Evolutionary conservation across 306 rosid genomes (phyloP), one percentile per base, ranked within the genome.

Genomic region (Prunus davidiana): DNA sequence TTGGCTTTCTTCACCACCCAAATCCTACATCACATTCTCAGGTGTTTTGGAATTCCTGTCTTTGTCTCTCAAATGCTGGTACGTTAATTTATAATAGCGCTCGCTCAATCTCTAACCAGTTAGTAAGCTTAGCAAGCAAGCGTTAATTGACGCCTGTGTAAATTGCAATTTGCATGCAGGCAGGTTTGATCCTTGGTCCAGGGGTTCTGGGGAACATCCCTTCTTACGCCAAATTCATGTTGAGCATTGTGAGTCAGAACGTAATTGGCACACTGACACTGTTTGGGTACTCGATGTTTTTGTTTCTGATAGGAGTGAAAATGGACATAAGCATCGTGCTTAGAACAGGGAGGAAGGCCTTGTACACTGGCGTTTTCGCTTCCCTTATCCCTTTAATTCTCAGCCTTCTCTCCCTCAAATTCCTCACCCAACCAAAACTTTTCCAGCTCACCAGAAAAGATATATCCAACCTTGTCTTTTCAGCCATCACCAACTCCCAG

Each of bases 51-150:
- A 1, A 9, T 69, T 15, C 61, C 73, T 0, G 2, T 27, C 45
- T 69, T 69, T 19, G 73, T 69, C 73, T 49, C 73, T 50, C 61
- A 69, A 28, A 69, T 69, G 73, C 45, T 69, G 45, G 61, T 69
- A 50, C 8, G 22, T 56, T 5, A 34, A 34, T 34, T 34, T 34
- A 34, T 34, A 34, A 34, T 5, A 34, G 41, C 41, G 1, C 8
- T 34, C 41, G 41, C 41, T 34, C 41, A 34, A 34, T 34, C 41
- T 34, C 41, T 34, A 34, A 34, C 8, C 0, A 34, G 41, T 34
- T 34, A 6, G 43, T 38, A 38, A 38, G 43, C 43, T 38, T 38
- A 38, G 43, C 43, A 38, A 38, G 43, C 43, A 38, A 6, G 43
- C 9, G 9, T 38, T 38, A 38, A 38, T 38, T 38, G 43, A 38